phyloP scores from a whole-genome alignment of 257 asterid genomes.

The Orobanche coerulescens region DNA sequence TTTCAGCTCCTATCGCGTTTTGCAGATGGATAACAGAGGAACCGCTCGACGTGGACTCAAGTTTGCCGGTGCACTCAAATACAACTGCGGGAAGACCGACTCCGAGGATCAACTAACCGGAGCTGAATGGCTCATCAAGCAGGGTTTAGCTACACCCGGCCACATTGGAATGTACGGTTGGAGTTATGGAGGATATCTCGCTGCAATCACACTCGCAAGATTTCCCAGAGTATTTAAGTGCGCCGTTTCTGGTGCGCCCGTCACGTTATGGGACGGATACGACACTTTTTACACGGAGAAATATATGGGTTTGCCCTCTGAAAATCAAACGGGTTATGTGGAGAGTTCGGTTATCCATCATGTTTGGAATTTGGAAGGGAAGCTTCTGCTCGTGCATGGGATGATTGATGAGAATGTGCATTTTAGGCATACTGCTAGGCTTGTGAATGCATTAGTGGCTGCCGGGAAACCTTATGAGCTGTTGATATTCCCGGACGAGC shows the following conservation, averaged over 20 bases:
- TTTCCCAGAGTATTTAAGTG: conserved; percentile 63
- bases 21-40: conserved; percentile 96
- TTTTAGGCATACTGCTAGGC: conserved; percentile 91
- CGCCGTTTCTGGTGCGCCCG: conserved; percentile 95
- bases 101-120: conserved; percentile 80
- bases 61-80: conserved; percentile 74
- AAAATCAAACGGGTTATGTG: conserved; percentile 40
- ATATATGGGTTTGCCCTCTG: conserved; percentile 80
- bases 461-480: conserved; percentile 64
- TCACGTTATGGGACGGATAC: conserved; percentile 92
- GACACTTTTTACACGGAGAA: conserved; percentile 85
- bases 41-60: conserved; percentile 82
- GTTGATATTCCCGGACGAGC: conserved; percentile 86
- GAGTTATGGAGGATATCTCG: conserved; percentile 96
- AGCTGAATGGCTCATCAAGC: conserved; percentile 71
- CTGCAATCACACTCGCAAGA: conserved; percentile 63
- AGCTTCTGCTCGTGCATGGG: conserved; percentile 77
- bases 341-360: conserved; percentile 68
- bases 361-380: conserved; percentile 52
- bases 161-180: conserved; percentile 86
- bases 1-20: conserved; percentile 4
- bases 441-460: conserved; percentile 64
- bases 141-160: conserved; percentile 52
- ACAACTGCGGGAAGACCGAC: conserved; percentile 67
- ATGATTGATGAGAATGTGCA: conserved; percentile 96